A percentile compares a stretch with the other conserved stretches of the same genome.
Evolutionary conservation across 495 filamentous ascomycete species (phyloP).

Genomic region (Neurospora sp.): DNA sequence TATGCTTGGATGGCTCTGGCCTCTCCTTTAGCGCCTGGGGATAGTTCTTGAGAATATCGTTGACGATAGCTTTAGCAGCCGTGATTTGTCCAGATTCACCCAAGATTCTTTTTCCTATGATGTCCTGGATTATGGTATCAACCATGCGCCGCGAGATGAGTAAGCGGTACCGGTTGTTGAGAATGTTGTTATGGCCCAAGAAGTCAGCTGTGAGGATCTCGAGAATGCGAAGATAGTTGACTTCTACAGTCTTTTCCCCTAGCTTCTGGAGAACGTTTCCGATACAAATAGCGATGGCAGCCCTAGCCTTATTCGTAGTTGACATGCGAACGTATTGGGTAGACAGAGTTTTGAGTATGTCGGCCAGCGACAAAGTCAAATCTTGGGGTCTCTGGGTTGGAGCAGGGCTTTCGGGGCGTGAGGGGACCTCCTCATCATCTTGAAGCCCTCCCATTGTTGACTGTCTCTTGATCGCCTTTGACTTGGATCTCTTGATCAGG

Average conservation of each 20-base stretch:
- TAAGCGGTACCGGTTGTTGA: conserved; percentile 78
- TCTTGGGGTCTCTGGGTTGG: conserved; percentile 56
- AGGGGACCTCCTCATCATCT: conserved; percentile 65
- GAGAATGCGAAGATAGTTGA: conserved; percentile 67
- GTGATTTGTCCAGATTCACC: conserved; percentile 79
- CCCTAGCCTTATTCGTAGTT: conserved; percentile 68
- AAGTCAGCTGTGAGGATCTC: conserved; percentile 73
- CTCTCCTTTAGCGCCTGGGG: conserved; percentile 87
- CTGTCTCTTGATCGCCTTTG: conserved; percentile 57
- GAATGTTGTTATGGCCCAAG: conserved; percentile 63
- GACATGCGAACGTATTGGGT: conserved; percentile 70
- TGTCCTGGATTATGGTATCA: conserved; percentile 71
- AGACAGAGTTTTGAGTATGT: conserved; percentile 73
- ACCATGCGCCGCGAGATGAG: conserved; percentile 79
- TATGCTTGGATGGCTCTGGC: conserved; percentile 81
- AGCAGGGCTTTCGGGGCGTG: conserved; percentile 64
- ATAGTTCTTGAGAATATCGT: conserved; percentile 86
- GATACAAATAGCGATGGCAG: conserved; percentile 82
- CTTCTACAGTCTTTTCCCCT: conserved; percentile 65
- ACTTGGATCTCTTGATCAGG: conserved; percentile 65
- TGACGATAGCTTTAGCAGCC: conserved; percentile 73
- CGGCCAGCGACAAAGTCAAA: conserved; percentile 62
- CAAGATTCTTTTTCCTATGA: conserved; percentile 70
- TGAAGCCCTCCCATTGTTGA: conserved; percentile 41
- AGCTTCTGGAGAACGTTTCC: conserved; percentile 64